These are phyloP conservation scores for Cercospora nicotianae DNA, from an alignment of 2,329 filamentous ascomycete genomes.

Conservation along the genomic window DNA sequence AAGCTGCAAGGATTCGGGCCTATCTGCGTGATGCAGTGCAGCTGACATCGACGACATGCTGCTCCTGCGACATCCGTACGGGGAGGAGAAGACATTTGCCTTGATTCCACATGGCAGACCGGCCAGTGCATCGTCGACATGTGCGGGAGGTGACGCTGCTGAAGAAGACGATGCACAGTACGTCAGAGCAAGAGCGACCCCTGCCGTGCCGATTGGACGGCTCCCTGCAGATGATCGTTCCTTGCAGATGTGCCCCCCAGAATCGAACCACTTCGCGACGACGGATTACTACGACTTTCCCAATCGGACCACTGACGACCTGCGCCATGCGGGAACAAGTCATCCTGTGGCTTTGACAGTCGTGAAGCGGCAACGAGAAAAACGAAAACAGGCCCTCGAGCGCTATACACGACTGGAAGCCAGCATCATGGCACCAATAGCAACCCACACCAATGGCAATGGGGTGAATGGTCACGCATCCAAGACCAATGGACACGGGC, in stretches of 20 bases:
- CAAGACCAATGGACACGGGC: not conserved
- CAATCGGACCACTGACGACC: not conserved
- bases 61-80: constrained; percentile 10
- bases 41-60: constrained; percentile 12
- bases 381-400: constrained; percentile 3
- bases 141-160: constrained; percentile 4
- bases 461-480: not conserved
- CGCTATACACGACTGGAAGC: not conserved
- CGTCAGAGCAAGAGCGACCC: not conserved
- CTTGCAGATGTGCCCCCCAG: not conserved
- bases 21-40: constrained; percentile 8
- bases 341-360: not conserved
- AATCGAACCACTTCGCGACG: constrained; percentile 6
- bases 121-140: constrained; percentile 1
- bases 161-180: not conserved
- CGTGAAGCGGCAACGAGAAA: not conserved
- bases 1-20: not conserved
- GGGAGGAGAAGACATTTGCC: constrained; percentile 15
- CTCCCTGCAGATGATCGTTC: not conserved
- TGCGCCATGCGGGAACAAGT: not conserved
- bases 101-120: not conserved
- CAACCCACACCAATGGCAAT: constrained; percentile 9
- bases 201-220: not conserved
- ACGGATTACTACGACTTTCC: not conserved
- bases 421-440: constrained; percentile 3